Conservation (phyloP, 805 yeast genomes). For the Candida berthetii region DNA sequence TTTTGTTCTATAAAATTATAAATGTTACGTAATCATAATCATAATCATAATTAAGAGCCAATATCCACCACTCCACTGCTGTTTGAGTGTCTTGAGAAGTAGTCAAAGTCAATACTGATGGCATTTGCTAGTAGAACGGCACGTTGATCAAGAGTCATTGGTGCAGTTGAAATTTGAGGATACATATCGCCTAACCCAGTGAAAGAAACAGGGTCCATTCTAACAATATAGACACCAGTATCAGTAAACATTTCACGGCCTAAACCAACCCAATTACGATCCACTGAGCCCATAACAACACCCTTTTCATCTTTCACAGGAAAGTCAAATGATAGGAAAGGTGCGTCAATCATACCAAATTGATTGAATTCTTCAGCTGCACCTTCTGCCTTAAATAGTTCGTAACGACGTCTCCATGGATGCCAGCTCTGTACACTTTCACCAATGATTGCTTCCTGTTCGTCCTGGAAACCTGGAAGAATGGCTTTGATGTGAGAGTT, state of each 20-base stretch:
- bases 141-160: constrained; percentile 69
- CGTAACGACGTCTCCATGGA: constrained; percentile 85
- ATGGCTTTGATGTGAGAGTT: constrained; percentile 80
- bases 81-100: constrained; percentile 83
- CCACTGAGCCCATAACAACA: constrained; percentile 66
- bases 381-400: constrained; percentile 49
- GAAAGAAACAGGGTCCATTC: constrained; percentile 74
- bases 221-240: constrained; percentile 83
- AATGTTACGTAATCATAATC: too few relatives aligned
- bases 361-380: constrained; percentile 48
- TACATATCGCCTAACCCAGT: constrained; percentile 48
- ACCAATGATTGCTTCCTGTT: constrained; percentile 55
- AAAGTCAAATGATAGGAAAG: constrained; percentile 81
- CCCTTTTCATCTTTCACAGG: constrained; percentile 60
- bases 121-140: constrained; percentile 86
- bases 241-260: constrained; percentile 93
- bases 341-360: constrained; percentile 84
- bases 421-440: constrained; percentile 94
- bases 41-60: constrained; percentile 8
- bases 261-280: constrained; percentile 92
- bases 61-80: constrained; percentile 25
- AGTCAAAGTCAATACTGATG: constrained; percentile 90
- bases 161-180: constrained; percentile 37
- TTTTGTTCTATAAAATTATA: too few relatives aligned
- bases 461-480: constrained; percentile 45